Evolutionary conservation across 2,329 filamentous ascomycete genomes (phyloP).

Genomic region (Boeremia lycopersici): DNA sequence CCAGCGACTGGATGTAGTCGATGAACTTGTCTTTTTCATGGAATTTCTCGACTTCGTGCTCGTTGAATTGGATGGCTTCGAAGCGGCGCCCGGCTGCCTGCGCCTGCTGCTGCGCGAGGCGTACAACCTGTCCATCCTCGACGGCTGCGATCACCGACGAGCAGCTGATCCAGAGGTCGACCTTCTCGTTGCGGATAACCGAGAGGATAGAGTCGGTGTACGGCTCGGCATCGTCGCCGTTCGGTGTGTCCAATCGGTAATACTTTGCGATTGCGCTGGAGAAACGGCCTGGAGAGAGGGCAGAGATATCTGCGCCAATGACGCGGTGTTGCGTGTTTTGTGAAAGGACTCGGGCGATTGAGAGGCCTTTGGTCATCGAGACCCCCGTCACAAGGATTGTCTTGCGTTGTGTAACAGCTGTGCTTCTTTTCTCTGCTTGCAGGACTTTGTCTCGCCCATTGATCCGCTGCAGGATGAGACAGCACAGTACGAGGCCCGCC

Average conservation of each 20-base stretch:
- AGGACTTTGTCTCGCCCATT: constrained; percentile 22
- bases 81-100: constrained; percentile 57
- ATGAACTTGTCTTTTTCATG: constrained; percentile 72
- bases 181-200: constrained; percentile 64
- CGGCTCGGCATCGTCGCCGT: constrained; percentile 45
- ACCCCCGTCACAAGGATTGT: constrained; percentile 75
- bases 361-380: constrained; percentile 73
- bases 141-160: constrained; percentile 70
- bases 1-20: constrained; percentile 58
- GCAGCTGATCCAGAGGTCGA: constrained; percentile 76
- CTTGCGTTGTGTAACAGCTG: constrained; percentile 40
- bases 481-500: constrained; percentile 34
- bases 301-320: constrained; percentile 69
- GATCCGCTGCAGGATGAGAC: constrained; percentile 32
- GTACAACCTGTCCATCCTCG: constrained; percentile 69
- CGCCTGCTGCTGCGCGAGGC: constrained; percentile 56
- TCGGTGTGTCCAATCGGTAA: constrained; percentile 53
- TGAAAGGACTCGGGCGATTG: constrained; percentile 69
- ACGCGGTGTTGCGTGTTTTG: constrained; percentile 68
- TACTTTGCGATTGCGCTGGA: constrained; percentile 64
- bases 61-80: constrained; percentile 67
- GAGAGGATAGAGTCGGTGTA: constrained; percentile 65
- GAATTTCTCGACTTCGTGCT: constrained; percentile 61
- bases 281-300: constrained; percentile 53
- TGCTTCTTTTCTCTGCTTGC: constrained; percentile 19